Evolutionary conservation across 2,329 filamentous ascomycete species (phyloP), one percentile per base, ranked within the genome.

Genomic region (Nannizziopsis arthrosporioides): DNA sequence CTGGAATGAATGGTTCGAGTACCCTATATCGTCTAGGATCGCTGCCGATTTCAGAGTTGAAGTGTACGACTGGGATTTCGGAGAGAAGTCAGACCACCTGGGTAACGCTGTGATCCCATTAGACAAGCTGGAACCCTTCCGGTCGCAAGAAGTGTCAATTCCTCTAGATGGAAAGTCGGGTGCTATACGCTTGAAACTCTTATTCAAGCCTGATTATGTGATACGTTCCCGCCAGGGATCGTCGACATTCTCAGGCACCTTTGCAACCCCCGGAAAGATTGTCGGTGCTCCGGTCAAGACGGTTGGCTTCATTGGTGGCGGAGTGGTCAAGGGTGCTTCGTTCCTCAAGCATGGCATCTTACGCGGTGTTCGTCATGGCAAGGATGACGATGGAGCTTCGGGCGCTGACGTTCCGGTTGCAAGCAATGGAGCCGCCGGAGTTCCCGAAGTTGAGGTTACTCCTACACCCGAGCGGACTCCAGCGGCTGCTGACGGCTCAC

Each of bases 1-100:
- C 0, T 98, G 93, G 93, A 96, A 96, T 61, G 92, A 98, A 63
- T 89, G 81, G 65, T 98, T 98, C 60, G 89, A 95, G 64, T 75
- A 86, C 0, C 73, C 81, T 1, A 72, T 98, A 45, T 81, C 85
- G 14, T 94, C 88, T 11, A 78, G 92, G 50, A 94, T 88, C 12
- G 87, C 76, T 0, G 84, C 89, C 34, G 78, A 92, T 19, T 92
- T 98, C 67, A 75, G 75, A 30, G 80, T 87, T 59, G 84, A 85
- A 48, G 81, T 96, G 2, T 94, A 82, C 63, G 92, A 98, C 62
- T 98, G 90, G 78, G 92, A 98, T 64, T 94, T 96, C 71, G 90
- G 86, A 42, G 88, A 94, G 64, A 90, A 89, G 67, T 87, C 89
- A 1, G 92, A 98, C 65, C 85, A 84, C 63, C 71, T 98, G n/a